phyloP scores from a whole-genome alignment of 2,329 filamentous ascomycete species.

The Ceratocystis huliohia region DNA sequence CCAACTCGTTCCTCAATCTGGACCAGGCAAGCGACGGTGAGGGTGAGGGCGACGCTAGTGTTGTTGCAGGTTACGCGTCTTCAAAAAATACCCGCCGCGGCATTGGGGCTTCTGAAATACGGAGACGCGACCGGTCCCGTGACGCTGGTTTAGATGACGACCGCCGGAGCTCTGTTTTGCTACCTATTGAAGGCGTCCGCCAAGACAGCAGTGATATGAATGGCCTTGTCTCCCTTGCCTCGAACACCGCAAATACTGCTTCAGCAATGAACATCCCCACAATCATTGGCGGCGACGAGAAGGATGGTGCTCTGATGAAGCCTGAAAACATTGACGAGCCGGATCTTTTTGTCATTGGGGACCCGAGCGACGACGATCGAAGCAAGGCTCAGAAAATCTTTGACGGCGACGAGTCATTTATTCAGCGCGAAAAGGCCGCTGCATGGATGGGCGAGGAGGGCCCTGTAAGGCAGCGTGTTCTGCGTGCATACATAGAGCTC shows the following conservation, averaged over 20 bases:
- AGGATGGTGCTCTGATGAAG: constrained; percentile 25
- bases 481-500: constrained; percentile 76
- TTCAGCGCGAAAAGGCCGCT: constrained; percentile 66
- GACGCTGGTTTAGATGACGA: constrained; percentile 27
- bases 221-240: constrained; percentile 30
- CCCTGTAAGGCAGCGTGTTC: constrained; percentile 42
- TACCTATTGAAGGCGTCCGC: constrained; percentile 34
- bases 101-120: constrained; percentile 5
- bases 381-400: constrained; percentile 73
- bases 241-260: constrained; percentile 28
- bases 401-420: constrained; percentile 70
- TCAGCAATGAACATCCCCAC: constrained; percentile 25
- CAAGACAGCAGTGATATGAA: constrained; percentile 29
- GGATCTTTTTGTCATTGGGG: constrained; percentile 40
- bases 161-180: constrained; percentile 30
- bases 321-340: constrained; percentile 43
- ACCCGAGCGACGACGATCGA: constrained; percentile 55
- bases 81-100: constrained; percentile 1
- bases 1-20: constrained; percentile 40
- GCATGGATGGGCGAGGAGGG: constrained; percentile 77
- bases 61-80: background rate
- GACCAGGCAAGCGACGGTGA: constrained; percentile 38
- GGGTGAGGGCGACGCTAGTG: constrained; percentile 24
- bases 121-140: background rate
- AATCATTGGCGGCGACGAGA: constrained; percentile 34